phyloP scores from a whole-genome alignment of 2,329 filamentous ascomycete genomes.

The Aspergillus fijiensis region DNA sequence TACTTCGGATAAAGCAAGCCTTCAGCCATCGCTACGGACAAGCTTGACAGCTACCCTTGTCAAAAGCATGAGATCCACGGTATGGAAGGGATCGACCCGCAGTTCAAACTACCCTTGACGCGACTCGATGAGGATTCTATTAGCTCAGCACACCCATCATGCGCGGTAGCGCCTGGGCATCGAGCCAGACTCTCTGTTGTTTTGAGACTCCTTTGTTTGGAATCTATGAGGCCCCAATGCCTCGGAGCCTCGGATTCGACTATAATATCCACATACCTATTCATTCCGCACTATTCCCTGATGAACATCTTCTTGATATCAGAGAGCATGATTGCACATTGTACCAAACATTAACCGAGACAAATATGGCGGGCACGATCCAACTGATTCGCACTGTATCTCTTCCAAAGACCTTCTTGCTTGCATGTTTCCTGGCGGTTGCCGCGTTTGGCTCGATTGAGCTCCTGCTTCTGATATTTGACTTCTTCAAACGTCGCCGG shows the following conservation, averaged over 20 bases:
- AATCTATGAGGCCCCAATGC: not conserved
- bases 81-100: not conserved
- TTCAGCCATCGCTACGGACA: not conserved
- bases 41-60: not conserved
- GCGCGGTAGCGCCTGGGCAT: not conserved
- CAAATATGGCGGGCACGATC: not conserved
- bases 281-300: not conserved
- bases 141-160: not conserved
- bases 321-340: not conserved
- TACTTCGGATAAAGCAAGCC: not conserved
- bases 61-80: not conserved
- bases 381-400: not conserved
- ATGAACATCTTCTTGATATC: not conserved
- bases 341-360: not conserved
- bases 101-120: not conserved
- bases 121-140: not conserved
- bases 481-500: conserved; percentile 41
- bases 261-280: not conserved
- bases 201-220: not conserved
- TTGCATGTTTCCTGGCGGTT: conserved; percentile 11
- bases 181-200: not conserved
- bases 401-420: not conserved
- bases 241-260: not conserved
- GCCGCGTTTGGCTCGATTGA: conserved; percentile 44
- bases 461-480: conserved; percentile 43